Conservation (phyloP, 176 grass and related monocot genomes). For the Saccharum officinarum region DNA sequence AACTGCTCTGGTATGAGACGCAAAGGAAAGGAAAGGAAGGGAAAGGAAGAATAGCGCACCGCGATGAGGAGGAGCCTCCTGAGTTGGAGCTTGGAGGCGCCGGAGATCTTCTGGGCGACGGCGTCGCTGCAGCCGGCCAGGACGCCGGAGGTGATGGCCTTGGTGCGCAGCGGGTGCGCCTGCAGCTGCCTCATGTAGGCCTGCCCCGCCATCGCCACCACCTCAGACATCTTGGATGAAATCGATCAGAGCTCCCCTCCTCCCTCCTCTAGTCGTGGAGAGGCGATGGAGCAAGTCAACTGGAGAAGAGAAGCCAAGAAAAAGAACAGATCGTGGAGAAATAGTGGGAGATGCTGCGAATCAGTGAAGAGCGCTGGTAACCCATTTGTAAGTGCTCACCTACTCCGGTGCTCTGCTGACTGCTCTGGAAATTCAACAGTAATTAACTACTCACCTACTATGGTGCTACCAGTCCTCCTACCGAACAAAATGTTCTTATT, state of each 20-base stretch:
- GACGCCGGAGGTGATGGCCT: slow-evolving; percentile 77
- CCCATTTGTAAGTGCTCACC: no score
- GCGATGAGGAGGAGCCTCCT: slow-evolving; percentile 75
- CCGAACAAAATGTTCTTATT: no score
- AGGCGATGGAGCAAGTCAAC: not conserved
- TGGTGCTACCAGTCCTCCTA: no score
- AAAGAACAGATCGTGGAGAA: not conserved
- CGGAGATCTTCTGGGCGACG: slow-evolving; percentile 72
- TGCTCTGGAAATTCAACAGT: no score
- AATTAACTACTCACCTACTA: no score
- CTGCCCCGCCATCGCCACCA: slow-evolving; percentile 62
- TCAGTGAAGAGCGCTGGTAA: not conserved
- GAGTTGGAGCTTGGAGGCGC: slow-evolving; percentile 55
- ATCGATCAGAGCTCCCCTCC: not conserved
- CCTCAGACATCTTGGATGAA: slow-evolving; percentile 66
- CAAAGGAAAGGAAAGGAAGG: not conserved
- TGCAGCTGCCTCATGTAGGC: slow-evolving; percentile 79
- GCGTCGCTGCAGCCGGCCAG: slow-evolving; percentile 78
- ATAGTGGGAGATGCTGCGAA: not conserved
- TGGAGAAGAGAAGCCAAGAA: not conserved
- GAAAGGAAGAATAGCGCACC: slow-evolving; percentile 23
- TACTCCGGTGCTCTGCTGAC: no score
- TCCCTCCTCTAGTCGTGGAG: not conserved
- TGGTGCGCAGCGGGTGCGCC: slow-evolving; percentile 79
- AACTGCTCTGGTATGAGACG: not conserved